Conservation (phyloP, 805 yeast species). For the Maudiozyma turicensis region DNA sequence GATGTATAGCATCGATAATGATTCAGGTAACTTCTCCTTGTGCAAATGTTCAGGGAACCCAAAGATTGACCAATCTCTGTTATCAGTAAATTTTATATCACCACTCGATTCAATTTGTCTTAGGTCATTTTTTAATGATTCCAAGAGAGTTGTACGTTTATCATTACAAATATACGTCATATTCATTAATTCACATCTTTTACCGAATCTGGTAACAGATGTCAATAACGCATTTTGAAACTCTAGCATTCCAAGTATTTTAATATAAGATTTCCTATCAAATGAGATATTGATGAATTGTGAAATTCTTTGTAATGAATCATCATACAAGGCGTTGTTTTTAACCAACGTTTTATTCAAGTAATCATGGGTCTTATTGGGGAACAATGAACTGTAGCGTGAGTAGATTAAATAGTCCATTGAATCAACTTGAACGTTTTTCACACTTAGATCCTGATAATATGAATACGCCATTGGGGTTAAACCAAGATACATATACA, state of each 20-base stretch:
- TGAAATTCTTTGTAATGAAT: slow-evolving; percentile 42
- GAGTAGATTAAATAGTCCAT: slow-evolving; percentile 45
- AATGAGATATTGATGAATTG: slow-evolving; percentile 45
- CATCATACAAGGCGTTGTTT: slow-evolving; percentile 40
- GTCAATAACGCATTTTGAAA: slow-evolving; percentile 43
- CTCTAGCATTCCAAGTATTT: slow-evolving; percentile 55
- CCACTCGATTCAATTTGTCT: slow-evolving; percentile 27
- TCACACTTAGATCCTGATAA: slow-evolving; percentile 50
- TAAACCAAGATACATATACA: slow-evolving; percentile 53
- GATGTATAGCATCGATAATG: slow-evolving; percentile 10
- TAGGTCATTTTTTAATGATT: slow-evolving; percentile 16
- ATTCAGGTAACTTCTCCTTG: slow-evolving; percentile 7
- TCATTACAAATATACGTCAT: slow-evolving; percentile 25
- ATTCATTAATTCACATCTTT: slow-evolving; percentile 14
- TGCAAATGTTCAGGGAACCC: slow-evolving; percentile 4
- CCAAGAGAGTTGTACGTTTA: slow-evolving; percentile 15
- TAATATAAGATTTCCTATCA: slow-evolving; percentile 51
- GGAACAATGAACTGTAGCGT: slow-evolving; percentile 38
- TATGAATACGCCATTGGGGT: slow-evolving; percentile 39
- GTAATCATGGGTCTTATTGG: slow-evolving; percentile 31
- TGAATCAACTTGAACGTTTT: slow-evolving; percentile 69
- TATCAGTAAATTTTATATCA: slow-evolving; percentile 8
- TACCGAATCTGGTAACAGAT: slow-evolving; percentile 40
- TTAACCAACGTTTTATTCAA: slow-evolving; percentile 25
- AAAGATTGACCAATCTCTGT: slow-evolving; percentile 24